Percentiles rank a stretch among this genome's conserved stretches.
These are phyloP conservation scores for Fusarium goolgardi DNA, from an alignment of 2,329 filamentous ascomycete genomes.

Conservation along the genomic window DNA sequence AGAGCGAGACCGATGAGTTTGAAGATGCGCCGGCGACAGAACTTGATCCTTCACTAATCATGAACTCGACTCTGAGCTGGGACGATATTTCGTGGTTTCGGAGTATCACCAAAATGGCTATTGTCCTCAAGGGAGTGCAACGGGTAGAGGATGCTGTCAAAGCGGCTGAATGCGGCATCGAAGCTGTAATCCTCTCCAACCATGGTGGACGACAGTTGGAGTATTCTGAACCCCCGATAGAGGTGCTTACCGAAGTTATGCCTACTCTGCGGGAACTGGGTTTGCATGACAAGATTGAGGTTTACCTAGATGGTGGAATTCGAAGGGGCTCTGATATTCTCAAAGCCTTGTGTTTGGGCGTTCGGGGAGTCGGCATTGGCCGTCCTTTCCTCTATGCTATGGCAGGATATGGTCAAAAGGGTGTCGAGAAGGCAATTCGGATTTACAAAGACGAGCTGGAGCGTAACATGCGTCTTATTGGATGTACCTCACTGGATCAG, in stretches of 20 bases:
- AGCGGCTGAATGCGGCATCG: conserved; percentile 80
- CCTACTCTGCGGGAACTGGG: conserved; percentile 79
- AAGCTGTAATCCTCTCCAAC: conserved; percentile 93
- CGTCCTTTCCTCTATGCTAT: conserved; percentile 95
- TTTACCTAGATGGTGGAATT: conserved; percentile 91
- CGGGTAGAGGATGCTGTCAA: conserved; percentile 91
- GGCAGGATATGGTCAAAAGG: conserved; percentile 85
- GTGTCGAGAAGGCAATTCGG: conserved; percentile 93
- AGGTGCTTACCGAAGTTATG: conserved; percentile 92
- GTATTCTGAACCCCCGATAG: conserved; percentile 85
- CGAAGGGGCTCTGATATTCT: conserved; percentile 90
- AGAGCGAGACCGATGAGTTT: conserved; percentile 4
- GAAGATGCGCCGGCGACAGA: conserved; percentile 26
- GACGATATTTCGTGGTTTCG: conserved; percentile 93
- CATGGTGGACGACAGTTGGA: conserved; percentile 95
- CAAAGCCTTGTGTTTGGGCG: conserved; percentile 92
- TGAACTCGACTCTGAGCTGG: conserved; percentile 86
- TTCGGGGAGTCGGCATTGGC: conserved; percentile 91
- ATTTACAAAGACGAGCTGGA: conserved; percentile 94
- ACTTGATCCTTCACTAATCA: conserved; percentile 27
- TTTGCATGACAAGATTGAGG: conserved; percentile 79
- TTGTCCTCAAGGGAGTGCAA: conserved; percentile 95
- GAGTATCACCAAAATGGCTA: conserved; percentile 89
- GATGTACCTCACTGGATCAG: conserved; percentile 77
- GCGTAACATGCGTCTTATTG: conserved; percentile 97